Conservation (phyloP, 1,284 basidiomycete genomes). For the Tilletia horrida region DNA sequence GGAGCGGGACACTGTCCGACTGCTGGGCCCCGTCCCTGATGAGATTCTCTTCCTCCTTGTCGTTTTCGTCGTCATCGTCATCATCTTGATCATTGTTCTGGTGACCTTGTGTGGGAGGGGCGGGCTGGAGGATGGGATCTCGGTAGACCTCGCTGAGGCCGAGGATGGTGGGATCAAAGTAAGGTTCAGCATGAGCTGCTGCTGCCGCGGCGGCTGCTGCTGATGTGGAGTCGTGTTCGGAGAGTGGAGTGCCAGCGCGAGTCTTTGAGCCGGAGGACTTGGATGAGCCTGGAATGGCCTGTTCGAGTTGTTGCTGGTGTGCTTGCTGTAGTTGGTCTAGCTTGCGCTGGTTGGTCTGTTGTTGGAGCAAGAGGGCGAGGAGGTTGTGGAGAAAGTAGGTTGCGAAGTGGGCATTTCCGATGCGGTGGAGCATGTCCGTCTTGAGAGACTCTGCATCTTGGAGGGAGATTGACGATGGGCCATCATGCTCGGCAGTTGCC, state of each 20-base stretch:
- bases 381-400: conserved; percentile 17
- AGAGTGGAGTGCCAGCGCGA: background rate
- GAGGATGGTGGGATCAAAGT: conserved; percentile 16
- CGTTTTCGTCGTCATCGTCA: conserved; percentile 5
- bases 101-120: background rate
- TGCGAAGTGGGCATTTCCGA: conserved; percentile 14
- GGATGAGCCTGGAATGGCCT: background rate
- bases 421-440: conserved; percentile 3
- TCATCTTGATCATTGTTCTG: background rate
- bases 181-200: background rate
- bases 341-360: conserved; percentile 5
- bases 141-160: conserved; percentile 15
- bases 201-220: background rate
- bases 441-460: conserved; percentile 5
- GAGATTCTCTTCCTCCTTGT: background rate
- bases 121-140: background rate
- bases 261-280: background rate
- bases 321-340: background rate
- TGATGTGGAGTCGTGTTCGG: background rate
- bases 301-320: background rate
- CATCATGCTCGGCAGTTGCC: background rate
- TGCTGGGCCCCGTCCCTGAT: background rate
- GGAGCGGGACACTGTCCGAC: background rate
- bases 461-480: background rate
- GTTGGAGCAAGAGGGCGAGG: conserved; percentile 15